Percentiles rank a stretch among this genome's conserved stretches.
These are phyloP conservation scores for Coleophoma crateriformis DNA, from an alignment of 2,329 filamentous ascomycete species.

Conservation along the genomic window DNA sequence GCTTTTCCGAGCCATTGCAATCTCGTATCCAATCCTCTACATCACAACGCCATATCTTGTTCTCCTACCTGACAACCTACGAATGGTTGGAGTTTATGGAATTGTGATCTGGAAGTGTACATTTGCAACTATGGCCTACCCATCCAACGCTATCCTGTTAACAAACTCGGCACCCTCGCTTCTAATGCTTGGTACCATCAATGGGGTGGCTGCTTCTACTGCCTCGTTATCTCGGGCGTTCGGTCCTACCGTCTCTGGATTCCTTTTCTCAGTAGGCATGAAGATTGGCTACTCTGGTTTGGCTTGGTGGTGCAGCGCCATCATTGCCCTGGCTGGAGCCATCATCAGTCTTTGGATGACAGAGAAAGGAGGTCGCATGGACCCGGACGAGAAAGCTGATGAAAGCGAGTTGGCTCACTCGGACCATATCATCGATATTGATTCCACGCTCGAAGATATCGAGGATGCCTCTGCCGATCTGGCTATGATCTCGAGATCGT, in stretches of 20 bases:
- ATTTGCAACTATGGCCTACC: conserved; percentile 85
- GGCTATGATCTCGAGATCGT: background rate
- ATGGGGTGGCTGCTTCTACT: conserved; percentile 85
- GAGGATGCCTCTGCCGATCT: background rate
- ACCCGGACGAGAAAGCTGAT: conserved; percentile 22
- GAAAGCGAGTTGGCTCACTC: conserved; percentile 18
- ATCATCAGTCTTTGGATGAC: conserved; percentile 71
- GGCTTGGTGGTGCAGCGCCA: conserved; percentile 86
- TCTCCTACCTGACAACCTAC: conserved; percentile 66
- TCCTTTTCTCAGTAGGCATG: conserved; percentile 77
- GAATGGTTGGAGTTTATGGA: conserved; percentile 69
- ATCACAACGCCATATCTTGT: conserved; percentile 84
- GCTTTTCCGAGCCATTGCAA: conserved; percentile 75
- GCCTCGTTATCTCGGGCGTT: conserved; percentile 85
- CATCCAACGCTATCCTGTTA: conserved; percentile 81
- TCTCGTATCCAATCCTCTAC: conserved; percentile 85
- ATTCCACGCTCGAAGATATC: conserved; percentile 13
- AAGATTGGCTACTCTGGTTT: conserved; percentile 78
- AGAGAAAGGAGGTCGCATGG: conserved; percentile 38
- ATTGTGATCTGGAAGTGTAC: conserved; percentile 90
- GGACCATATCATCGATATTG: conserved; percentile 19
- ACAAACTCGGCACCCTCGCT: conserved; percentile 83
- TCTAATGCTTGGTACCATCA: conserved; percentile 83
- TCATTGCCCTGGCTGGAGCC: conserved; percentile 71
- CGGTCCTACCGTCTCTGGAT: conserved; percentile 81